Conservation (phyloP, 495 filamentous ascomycete genomes). For the Penicillium coprophilum region DNA sequence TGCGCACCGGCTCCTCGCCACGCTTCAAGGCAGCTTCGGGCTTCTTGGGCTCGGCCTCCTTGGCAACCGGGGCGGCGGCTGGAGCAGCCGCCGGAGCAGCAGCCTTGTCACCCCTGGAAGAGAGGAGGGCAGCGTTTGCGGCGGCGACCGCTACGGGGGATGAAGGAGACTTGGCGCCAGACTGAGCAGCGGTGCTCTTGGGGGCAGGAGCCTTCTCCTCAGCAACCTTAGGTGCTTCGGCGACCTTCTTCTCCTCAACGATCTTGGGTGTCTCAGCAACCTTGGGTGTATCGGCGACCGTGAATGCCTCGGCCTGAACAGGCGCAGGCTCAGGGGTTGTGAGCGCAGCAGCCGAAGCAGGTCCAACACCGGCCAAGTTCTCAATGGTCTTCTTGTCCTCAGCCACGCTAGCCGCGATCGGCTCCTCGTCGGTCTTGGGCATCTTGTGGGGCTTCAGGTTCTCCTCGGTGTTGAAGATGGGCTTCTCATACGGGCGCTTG, state of each 20-base stretch:
- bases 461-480: conserved; percentile 33
- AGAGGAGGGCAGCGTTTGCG: conserved; percentile 28
- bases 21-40: conserved; percentile 28
- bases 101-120: conserved; percentile 26
- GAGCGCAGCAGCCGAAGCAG: conserved; percentile 27
- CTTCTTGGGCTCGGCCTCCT: conserved; percentile 28
- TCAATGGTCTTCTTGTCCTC: conserved; percentile 21
- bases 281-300: conserved; percentile 64
- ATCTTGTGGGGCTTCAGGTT: conserved; percentile 31
- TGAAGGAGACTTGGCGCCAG: conserved; percentile 12
- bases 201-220: conserved; percentile 62
- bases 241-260: conserved; percentile 61
- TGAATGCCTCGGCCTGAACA: conserved; percentile 37
- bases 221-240: conserved; percentile 58
- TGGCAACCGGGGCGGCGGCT: conserved; percentile 11
- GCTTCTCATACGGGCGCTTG: conserved; percentile 36
- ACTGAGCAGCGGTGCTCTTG: conserved; percentile 10
- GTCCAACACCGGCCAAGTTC: conserved; percentile 25
- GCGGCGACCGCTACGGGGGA: conserved; percentile 26
- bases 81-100: conserved; percentile 15
- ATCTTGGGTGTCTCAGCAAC: conserved; percentile 1
- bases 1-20: conserved; percentile 22
- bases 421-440: conserved; percentile 32
- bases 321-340: conserved; percentile 26
- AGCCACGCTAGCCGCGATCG: conserved; percentile 17